Conservation (phyloP, 2,329 filamentous ascomycete species). For the Claviceps quebecensis region DNA sequence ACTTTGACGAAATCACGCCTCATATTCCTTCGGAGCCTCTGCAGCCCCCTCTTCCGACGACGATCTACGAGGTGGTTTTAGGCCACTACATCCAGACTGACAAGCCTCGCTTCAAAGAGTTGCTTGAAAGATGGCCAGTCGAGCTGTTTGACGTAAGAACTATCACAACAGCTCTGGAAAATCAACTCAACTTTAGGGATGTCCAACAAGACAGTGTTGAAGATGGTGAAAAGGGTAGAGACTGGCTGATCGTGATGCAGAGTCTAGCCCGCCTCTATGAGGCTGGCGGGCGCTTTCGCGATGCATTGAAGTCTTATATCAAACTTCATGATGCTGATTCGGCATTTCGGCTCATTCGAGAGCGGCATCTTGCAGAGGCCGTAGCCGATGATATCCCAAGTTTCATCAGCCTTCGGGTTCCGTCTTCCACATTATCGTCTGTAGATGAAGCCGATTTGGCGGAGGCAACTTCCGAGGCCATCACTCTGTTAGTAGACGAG, state of each 20-base stretch:
- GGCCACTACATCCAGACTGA: constrained; percentile 77
- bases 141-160: constrained; percentile 70
- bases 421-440: constrained; percentile 50
- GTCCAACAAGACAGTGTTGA: constrained; percentile 64
- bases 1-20: constrained; percentile 78
- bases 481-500: constrained; percentile 77
- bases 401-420: constrained; percentile 77
- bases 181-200: constrained; percentile 64
- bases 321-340: constrained; percentile 82
- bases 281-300: constrained; percentile 63
- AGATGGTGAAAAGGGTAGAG: constrained; percentile 55
- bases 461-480: constrained; percentile 67
- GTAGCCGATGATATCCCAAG: constrained; percentile 81
- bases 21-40: constrained; percentile 69
- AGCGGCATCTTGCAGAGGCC: constrained; percentile 80
- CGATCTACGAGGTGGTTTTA: constrained; percentile 79
- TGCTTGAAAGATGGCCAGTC: constrained; percentile 72
- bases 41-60: constrained; percentile 62
- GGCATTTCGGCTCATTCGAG: constrained; percentile 71
- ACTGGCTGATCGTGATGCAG: constrained; percentile 85
- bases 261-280: constrained; percentile 75
- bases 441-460: constrained; percentile 60
- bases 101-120: constrained; percentile 57
- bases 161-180: constrained; percentile 66
- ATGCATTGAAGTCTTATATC: constrained; percentile 82